Evolutionary conservation across 371 early-diverging fungal species (phyloP).

Genomic region (Zopfochytrium polystomum): DNA sequence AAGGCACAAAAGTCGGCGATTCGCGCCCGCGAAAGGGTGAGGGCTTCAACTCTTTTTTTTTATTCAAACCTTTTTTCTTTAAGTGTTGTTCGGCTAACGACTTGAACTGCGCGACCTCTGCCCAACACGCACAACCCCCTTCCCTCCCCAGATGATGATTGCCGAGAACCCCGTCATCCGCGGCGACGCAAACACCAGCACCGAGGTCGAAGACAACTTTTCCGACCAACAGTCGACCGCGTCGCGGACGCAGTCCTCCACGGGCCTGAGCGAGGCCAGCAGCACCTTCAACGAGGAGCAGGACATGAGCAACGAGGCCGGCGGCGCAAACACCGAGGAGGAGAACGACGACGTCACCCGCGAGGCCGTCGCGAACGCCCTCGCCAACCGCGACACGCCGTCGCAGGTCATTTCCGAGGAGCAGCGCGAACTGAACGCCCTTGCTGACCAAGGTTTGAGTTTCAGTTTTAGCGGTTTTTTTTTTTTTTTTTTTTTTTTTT

Average conservation of each 20-base stretch:
- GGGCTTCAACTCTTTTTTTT: too few relatives aligned
- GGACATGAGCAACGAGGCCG: too few relatives aligned
- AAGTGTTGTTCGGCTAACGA: too few relatives aligned
- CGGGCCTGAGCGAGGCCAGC: not conserved
- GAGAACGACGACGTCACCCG: too few relatives aligned
- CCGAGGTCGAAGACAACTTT: not conserved
- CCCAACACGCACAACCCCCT: too few relatives aligned
- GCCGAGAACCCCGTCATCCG: slow-evolving; percentile 22
- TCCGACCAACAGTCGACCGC: not conserved
- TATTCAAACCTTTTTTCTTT: not conserved
- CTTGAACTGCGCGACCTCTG: too few relatives aligned
- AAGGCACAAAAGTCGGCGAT: slow-evolving; percentile 21
- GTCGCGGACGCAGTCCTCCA: slow-evolving; percentile 4
- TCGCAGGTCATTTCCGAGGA: too few relatives aligned
- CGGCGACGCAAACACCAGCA: too few relatives aligned
- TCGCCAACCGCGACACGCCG: too few relatives aligned
- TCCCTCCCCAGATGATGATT: slow-evolving; percentile 4
- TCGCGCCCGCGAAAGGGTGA: slow-evolving; percentile 22
- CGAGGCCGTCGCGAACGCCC: too few relatives aligned
- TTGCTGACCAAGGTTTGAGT: slow-evolving; percentile 1
- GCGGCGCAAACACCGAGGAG: too few relatives aligned
- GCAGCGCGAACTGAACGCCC: not conserved
- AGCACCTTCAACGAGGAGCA: slow-evolving; percentile 1
- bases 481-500: not conserved
- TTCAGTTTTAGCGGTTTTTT: not conserved